Conservation (phyloP, 768 basidiomycete species). For the Calocybe indica region DNA sequence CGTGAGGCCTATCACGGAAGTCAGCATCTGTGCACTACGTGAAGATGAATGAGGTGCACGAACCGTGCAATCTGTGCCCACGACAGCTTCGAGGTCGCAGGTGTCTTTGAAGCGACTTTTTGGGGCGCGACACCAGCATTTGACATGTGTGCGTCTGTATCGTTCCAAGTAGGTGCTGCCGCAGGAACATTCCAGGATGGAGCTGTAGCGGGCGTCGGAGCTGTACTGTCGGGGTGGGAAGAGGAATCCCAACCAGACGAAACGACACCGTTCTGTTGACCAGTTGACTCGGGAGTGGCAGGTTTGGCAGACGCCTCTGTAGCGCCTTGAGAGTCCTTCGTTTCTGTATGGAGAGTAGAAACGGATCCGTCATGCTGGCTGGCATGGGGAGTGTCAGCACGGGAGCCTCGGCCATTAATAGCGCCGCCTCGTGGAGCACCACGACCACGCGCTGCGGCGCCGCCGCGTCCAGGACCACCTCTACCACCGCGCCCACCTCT, state of each 20-base stretch:
- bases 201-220: slow-evolving; percentile 16
- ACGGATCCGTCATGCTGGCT: slow-evolving; percentile 25
- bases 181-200: slow-evolving; percentile 28
- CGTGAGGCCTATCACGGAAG: slow-evolving; percentile 51
- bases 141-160: slow-evolving; percentile 33
- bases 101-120: slow-evolving; percentile 43
- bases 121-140: slow-evolving; percentile 18
- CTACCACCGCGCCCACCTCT: slow-evolving; percentile 54
- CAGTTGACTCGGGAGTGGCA: slow-evolving; percentile 11
- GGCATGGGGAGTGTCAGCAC: too few relatives aligned
- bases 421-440: slow-evolving; percentile 37
- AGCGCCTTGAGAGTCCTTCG: slow-evolving; percentile 11
- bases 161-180: slow-evolving; percentile 27
- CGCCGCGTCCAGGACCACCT: slow-evolving; percentile 57
- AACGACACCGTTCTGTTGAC: slow-evolving; percentile 22
- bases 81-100: slow-evolving; percentile 72
- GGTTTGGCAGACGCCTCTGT: slow-evolving; percentile 20
- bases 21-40: slow-evolving; percentile 4
- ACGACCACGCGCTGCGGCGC: slow-evolving; percentile 41
- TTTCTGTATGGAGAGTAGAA: slow-evolving; percentile 9
- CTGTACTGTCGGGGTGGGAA: slow-evolving; percentile 25
- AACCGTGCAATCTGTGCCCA: slow-evolving; percentile 85
- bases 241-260: slow-evolving; percentile 21
- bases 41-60: slow-evolving; percentile 13
- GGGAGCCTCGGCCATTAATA: slow-evolving; percentile 29